A percentile compares a stretch with the other conserved stretches of the same genome.
Evolutionary conservation across 176 grass and related monocot genomes (phyloP).

Genomic region (Hordeum vulgare): MorexV3_pseudomolecules_assembly NC_058520.1:372315182-372315681

Average conservation of each 20-base stretch:
- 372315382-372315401: constrained; percentile 68
- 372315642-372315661: too few species aligned
- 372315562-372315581: constrained; percentile 1
- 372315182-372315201: constrained; percentile 98
- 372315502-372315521: constrained; percentile 64
- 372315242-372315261: constrained; percentile 5
- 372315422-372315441: constrained; percentile 90
- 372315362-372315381: constrained; percentile 17
- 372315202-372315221: constrained; percentile 83
- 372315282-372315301: not conserved
- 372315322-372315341: constrained; percentile 83
- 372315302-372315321: constrained; percentile 19
- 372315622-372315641: too few species aligned
- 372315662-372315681: too few species aligned
- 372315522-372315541: constrained; percentile 87
- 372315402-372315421: constrained; percentile 82
- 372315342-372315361: constrained; percentile 73
- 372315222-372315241: constrained; percentile 6
- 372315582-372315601: too few species aligned
- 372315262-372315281: constrained; percentile 6
- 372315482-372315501: constrained; percentile 88
- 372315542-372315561: constrained; percentile 82
- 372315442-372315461: constrained; percentile 84
- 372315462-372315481: constrained; percentile 73
- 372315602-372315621: too few species aligned